A percentile compares a stretch with the other conserved stretches of the same genome.
Conservation (phyloP, 1,284 basidiomycete species). For the Apiotrichum mycotoxinovorans region DNA sequence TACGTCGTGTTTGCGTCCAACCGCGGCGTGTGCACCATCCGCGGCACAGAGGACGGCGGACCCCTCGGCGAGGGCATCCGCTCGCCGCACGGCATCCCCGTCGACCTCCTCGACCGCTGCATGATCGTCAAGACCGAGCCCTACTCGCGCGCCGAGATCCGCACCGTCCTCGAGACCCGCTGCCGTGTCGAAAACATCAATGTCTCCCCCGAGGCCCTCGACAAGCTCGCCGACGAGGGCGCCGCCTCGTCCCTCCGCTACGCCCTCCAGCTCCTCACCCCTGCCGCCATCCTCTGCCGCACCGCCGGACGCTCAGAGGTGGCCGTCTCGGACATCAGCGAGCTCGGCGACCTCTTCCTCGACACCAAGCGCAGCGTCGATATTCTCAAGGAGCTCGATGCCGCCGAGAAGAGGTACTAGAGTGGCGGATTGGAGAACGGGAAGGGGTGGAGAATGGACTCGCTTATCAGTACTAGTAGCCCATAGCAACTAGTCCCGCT, state of each 20-base stretch:
- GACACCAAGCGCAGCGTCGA: slow-evolving; percentile 67
- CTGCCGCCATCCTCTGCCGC: slow-evolving; percentile 81
- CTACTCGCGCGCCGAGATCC: slow-evolving; percentile 81
- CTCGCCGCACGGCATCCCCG: slow-evolving; percentile 88
- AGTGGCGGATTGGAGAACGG: not conserved
- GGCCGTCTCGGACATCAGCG: slow-evolving; percentile 76
- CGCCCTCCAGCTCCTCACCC: slow-evolving; percentile 85
- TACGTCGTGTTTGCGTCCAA: slow-evolving; percentile 97
- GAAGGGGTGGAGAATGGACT: no score
- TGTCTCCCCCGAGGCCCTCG: slow-evolving; percentile 71
- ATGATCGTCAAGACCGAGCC: slow-evolving; percentile 92
- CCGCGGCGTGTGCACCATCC: slow-evolving; percentile 82
- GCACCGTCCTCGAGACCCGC: slow-evolving; percentile 79
- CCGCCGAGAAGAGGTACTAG: slow-evolving; percentile 29
- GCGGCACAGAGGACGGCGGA: slow-evolving; percentile 67
- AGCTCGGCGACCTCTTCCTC: slow-evolving; percentile 90
- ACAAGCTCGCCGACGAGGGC: slow-evolving; percentile 77
- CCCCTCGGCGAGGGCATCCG: slow-evolving; percentile 65
- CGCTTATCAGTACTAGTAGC: no score
- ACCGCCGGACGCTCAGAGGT: slow-evolving; percentile 77
- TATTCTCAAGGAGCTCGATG: slow-evolving; percentile 38
- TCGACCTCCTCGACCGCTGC: slow-evolving; percentile 91
- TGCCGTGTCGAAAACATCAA: slow-evolving; percentile 81
- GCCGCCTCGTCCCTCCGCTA: slow-evolving; percentile 84
- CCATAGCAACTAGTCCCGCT: no score